A percentile compares a stretch with the other conserved stretches of the same genome.
Conservation (phyloP, 2,329 filamentous ascomycete genomes). For the Botrytis squamosa region DNA sequence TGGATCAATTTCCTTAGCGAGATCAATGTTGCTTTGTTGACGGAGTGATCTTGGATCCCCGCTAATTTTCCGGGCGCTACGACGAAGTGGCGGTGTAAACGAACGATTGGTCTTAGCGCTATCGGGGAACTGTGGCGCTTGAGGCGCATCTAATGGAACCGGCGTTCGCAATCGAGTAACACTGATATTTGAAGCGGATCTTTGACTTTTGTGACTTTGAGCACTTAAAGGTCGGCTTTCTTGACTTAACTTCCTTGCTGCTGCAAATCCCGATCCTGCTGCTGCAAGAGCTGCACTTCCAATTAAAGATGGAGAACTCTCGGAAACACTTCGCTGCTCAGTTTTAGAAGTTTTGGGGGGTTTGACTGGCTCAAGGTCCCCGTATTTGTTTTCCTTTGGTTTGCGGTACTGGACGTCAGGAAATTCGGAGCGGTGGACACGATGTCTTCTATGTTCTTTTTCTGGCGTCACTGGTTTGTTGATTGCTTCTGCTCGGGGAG, state of each 20-base stretch:
- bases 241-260: conserved; percentile 35
- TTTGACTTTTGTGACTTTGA: conserved; percentile 29
- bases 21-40: conserved; percentile 49
- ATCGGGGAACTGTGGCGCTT: conserved; percentile 56
- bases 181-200: conserved; percentile 35
- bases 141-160: conserved; percentile 26
- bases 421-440: conserved; percentile 32
- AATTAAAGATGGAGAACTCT: conserved; percentile 28
- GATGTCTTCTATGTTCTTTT: conserved; percentile 29
- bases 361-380: conserved; percentile 31
- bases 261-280: conserved; percentile 35
- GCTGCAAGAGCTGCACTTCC: conserved; percentile 33
- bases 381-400: conserved; percentile 35
- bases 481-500: conserved; percentile 29
- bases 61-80: conserved; percentile 65
- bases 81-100: conserved; percentile 67
- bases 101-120: conserved; percentile 57
- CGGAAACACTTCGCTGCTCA: conserved; percentile 31
- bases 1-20: conserved; percentile 46
- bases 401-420: conserved; percentile 26
- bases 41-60: conserved; percentile 72
- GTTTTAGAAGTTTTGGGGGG: conserved; percentile 31
- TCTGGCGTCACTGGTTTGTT: conserved; percentile 24
- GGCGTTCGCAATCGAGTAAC: conserved; percentile 38
- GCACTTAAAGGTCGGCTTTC: conserved; percentile 36